A percentile compares a stretch with the other conserved stretches of the same genome.
phyloP scores from a whole-genome alignment of 108 stramenopile genomes.

The Fragilaria radians region DNA sequence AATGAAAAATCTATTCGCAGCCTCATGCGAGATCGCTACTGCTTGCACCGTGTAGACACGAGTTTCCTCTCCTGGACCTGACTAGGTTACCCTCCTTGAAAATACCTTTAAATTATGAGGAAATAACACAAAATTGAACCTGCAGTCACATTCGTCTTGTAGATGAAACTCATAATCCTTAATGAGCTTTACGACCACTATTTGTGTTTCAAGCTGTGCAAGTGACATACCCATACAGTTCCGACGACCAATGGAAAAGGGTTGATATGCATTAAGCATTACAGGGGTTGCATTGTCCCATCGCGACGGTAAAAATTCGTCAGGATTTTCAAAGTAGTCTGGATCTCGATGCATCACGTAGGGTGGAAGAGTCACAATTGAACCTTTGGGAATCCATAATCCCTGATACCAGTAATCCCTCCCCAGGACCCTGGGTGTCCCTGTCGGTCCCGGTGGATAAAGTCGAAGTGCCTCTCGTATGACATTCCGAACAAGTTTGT shows the following conservation, averaged over 20 bases:
- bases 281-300: constrained; percentile 32
- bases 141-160: no score
- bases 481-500: constrained; percentile 21
- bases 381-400: constrained; percentile 29
- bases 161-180: constrained; percentile 26
- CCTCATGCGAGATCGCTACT: no score
- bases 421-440: constrained; percentile 14
- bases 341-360: constrained; percentile 22
- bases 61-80: no score
- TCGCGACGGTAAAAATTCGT: constrained; percentile 34
- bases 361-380: constrained; percentile 17
- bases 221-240: constrained; percentile 41
- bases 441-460: constrained; percentile 14
- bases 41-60: no score
- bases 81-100: no score
- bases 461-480: constrained; percentile 33
- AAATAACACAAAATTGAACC: no score
- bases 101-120: no score
- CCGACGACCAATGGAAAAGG: constrained; percentile 31
- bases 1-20: no score
- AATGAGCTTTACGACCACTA: constrained; percentile 29
- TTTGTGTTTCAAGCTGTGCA: constrained; percentile 34
- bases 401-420: constrained; percentile 7
- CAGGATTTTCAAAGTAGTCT: constrained; percentile 26
- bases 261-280: constrained; percentile 23